Conservation (phyloP, 108 stramenopile genomes). For the Nitzschia putrida region DNA sequence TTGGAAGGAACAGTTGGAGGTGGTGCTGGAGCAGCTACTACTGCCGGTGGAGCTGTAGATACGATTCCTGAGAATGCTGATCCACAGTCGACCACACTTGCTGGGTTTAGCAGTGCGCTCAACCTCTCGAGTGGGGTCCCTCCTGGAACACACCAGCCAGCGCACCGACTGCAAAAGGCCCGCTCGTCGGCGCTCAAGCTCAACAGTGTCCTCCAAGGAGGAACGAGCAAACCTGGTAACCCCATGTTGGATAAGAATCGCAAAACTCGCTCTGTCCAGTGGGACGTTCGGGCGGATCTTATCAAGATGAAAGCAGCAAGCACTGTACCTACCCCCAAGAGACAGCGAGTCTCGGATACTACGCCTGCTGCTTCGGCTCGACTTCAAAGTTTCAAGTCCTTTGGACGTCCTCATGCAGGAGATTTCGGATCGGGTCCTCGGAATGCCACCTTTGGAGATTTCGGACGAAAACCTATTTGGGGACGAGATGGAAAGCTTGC, state of each 20-base stretch:
- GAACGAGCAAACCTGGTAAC: constrained; percentile 8
- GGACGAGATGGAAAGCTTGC: constrained; percentile 54
- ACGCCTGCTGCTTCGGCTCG: constrained; percentile 7
- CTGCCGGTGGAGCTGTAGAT: background rate
- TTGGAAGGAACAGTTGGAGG: background rate
- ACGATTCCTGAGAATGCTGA: background rate
- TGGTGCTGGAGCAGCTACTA: background rate
- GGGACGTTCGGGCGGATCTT: constrained; percentile 31
- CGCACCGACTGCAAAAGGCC: constrained; percentile 37
- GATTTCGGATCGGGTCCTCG: constrained; percentile 53
- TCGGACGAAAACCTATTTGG: constrained; percentile 51
- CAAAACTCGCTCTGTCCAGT: constrained; percentile 57
- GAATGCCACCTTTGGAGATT: constrained; percentile 69
- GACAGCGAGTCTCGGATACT: constrained; percentile 35
- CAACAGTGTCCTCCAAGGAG: constrained; percentile 40
- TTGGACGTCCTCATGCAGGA: constrained; percentile 59
- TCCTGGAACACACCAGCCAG: constrained; percentile 4
- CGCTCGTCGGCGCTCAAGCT: constrained; percentile 48
- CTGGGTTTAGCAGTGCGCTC: constrained; percentile 41
- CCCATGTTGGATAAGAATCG: constrained; percentile 24
- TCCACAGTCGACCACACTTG: background rate
- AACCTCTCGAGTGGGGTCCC: constrained; percentile 21
- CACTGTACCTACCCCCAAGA: constrained; percentile 29
- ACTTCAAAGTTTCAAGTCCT: constrained; percentile 56
- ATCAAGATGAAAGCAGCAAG: constrained; percentile 21